A percentile compares a stretch with the other conserved stretches of the same genome.
Conservation (phyloP, 192 early-diverging fungal genomes). For the Blastocladiella britannica region DNA sequence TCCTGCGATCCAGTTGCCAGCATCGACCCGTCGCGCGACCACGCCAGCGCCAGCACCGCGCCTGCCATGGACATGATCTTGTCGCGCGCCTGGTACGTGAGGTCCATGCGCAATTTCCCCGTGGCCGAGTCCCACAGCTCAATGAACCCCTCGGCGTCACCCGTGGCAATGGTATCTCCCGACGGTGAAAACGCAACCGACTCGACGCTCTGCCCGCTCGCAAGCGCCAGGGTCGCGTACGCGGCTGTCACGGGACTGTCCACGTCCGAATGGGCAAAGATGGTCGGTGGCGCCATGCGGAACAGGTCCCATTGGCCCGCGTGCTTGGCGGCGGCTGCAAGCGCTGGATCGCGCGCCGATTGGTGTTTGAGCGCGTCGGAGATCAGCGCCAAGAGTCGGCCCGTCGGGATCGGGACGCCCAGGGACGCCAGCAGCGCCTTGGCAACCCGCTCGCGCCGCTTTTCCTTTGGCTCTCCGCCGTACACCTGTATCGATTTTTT, state of each 20-base stretch:
- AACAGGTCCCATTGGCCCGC: constrained; percentile 79
- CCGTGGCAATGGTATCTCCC: constrained; percentile 66
- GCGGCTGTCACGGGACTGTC: no score
- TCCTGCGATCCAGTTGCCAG: constrained; percentile 65
- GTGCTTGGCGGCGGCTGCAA: no score
- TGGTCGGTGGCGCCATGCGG: constrained; percentile 36
- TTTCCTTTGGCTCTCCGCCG: constrained; percentile 40
- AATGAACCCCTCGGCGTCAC: constrained; percentile 82
- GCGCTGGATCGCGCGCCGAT: no score
- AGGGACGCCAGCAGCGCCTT: constrained; percentile 17
- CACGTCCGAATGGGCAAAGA: no score
- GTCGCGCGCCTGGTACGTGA: constrained; percentile 74
- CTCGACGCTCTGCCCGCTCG: constrained; percentile 66
- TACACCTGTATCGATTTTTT: constrained; percentile 6
- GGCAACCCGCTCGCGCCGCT: constrained; percentile 53
- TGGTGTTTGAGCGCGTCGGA: no score
- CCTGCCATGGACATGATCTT: constrained; percentile 81
- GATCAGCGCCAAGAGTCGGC: constrained; percentile 61
- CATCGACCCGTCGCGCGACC: constrained; percentile 55
- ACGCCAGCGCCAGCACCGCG: constrained; percentile 53
- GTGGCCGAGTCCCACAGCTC: constrained; percentile 89
- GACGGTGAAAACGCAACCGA: constrained; percentile 59
- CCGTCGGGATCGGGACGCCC: constrained; percentile 24
- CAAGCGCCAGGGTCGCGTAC: constrained; percentile 75
- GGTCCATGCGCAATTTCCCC: constrained; percentile 68